Base-by-base conservation (phyloP, 176 grass and related monocot genomes). In the Oryza glaberrima region DNA sequence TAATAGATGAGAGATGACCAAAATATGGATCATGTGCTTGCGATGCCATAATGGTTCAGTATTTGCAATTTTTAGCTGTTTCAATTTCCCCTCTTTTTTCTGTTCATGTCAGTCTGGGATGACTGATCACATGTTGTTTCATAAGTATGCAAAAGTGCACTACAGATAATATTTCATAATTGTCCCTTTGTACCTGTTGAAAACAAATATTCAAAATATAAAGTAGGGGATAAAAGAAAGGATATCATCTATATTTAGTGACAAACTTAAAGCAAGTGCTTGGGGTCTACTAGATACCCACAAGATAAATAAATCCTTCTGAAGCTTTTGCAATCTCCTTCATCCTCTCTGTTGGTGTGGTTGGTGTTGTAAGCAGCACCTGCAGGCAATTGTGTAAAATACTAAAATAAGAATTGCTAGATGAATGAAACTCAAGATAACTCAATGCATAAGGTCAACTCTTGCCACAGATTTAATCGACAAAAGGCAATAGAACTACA, bases 231-330 rank as follows among this genome's bases (percentile, higher is more conserved):
- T 44, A 46, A 56, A 77, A 8, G 7, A 3, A 77, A 46, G 1
- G 77, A 34, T 48, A 14, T 4, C 66, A 32, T 65, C 35, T 32
- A 0, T 7, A 65, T 69, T 4, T 64, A 8, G 2, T 17, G 23
- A 14, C 51, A 81, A 85, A 76, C 28, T 80, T 73, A 0, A 5
- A 67, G 9, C 22, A 85, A 52, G 81, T 46, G 36, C 44, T n/a
- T 79, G 17, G 71, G 71, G 8, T 72, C 15, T 56, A 85, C 41
- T 78, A 70, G 51, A 15, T 56, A 86, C 86, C 88, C 81, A 98
- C 95, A 78, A 98, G 92, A 61, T 98, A 98, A 26, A 98, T n/a
- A 82, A 93, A 98, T 73, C 95, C 95, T 93, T 98, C 89, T 73
- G 95, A 90, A 91, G 87, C 90, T 82, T 90, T 81, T 74, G 92